These are phyloP conservation scores for Tolypocladium cylindrosporum DNA, from an alignment of 2,329 filamentous ascomycete genomes.

Conservation along the genomic window DNA sequence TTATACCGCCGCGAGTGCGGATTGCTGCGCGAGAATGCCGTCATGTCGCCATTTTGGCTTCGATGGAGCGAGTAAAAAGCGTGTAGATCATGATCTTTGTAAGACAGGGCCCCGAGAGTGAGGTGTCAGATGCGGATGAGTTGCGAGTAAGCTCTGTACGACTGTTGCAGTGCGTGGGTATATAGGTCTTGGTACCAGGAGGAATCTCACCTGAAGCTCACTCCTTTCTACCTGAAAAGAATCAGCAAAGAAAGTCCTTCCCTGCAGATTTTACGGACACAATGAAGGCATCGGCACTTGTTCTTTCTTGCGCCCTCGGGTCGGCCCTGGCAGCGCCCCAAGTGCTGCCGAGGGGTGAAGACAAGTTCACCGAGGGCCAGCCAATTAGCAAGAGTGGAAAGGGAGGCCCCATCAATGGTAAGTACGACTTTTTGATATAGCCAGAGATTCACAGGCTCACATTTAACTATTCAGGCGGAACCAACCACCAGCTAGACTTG, in stretches of 20 bases:
- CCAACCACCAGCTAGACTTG: slow-evolving; percentile 49
- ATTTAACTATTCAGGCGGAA: slow-evolving; percentile 39
- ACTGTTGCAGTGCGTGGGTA: not conserved
- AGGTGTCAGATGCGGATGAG: not conserved
- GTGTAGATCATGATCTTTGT: slow-evolving; percentile 1
- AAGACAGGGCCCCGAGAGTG: not conserved
- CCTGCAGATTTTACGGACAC: not conserved
- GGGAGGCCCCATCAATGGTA: slow-evolving; percentile 49
- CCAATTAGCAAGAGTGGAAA: slow-evolving; percentile 47
- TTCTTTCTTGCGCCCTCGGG: slow-evolving; percentile 4
- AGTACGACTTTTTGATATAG: slow-evolving; percentile 2
- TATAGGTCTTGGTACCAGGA: not conserved
- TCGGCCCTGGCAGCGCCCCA: slow-evolving; percentile 10
- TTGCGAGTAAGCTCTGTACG: not conserved
- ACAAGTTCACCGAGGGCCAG: slow-evolving; percentile 38
- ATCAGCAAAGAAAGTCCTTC: not conserved
- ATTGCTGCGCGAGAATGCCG: not conserved
- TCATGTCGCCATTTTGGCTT: slow-evolving; percentile 9
- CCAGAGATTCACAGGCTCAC: not conserved
- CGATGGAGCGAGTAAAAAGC: slow-evolving; percentile 1
- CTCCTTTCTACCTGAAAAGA: no score
- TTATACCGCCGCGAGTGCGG: not conserved
- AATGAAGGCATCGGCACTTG: not conserved
- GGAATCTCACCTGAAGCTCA: no score
- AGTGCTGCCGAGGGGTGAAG: slow-evolving; percentile 10